Evolutionary conservation across 495 filamentous ascomycete genomes (phyloP).

Genomic region (Lophiostoma macrostomum): DNA sequence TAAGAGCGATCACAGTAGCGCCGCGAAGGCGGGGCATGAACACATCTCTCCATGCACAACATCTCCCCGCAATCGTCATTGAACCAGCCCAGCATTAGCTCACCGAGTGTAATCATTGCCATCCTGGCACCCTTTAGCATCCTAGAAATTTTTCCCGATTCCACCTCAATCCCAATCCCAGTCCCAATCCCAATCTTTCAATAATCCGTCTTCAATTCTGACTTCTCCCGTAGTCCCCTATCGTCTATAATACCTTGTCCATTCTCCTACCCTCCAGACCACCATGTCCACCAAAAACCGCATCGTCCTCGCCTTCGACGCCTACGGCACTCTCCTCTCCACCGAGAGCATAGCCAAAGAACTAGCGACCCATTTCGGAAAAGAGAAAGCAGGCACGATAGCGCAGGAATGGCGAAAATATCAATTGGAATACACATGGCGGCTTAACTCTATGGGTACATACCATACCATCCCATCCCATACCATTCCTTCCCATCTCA

Average conservation of each 20-base stretch:
- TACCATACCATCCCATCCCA: neutral
- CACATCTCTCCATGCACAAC: too few species aligned
- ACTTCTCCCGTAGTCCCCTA: too few species aligned
- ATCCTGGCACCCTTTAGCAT: neutral
- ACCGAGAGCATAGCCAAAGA: conserved; percentile 62
- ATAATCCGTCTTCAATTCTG: too few species aligned
- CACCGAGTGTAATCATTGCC: neutral
- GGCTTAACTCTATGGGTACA: conserved; percentile 75
- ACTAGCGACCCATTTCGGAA: conserved; percentile 49
- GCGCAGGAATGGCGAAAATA: conserved; percentile 57
- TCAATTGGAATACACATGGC: conserved; percentile 82
- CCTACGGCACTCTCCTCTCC: conserved; percentile 71
- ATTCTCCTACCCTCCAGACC: too few species aligned
- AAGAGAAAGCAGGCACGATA: conserved; percentile 55
- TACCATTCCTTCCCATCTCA: neutral
- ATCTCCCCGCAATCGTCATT: conserved; percentile 10
- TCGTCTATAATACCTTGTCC: too few species aligned
- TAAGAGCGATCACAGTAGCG: neutral
- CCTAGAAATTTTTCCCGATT: too few species aligned
- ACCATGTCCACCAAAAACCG: conserved; percentile 24
- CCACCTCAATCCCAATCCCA: too few species aligned
- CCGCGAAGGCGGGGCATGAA: neutral
- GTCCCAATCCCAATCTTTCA: too few species aligned
- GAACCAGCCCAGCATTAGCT: too few species aligned
- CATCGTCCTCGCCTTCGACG: conserved; percentile 66